Evolutionary conservation across 73 alveolate genomes (phyloP), one percentile per base, ranked within the genome.

Genomic region (Tetrahymena borealis): DNA sequence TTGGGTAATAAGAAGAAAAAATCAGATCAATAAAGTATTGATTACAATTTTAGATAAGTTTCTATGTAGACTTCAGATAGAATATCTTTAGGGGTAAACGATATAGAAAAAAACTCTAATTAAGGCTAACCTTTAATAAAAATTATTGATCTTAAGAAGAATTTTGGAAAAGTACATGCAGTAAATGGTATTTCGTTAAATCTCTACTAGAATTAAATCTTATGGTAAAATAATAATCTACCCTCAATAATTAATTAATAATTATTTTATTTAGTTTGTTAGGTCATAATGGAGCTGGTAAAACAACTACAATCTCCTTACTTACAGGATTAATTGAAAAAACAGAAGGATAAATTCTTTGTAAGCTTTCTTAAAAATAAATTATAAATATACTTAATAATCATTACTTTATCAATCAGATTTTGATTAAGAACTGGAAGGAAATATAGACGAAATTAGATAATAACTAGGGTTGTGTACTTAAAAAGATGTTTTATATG

Each of bases 211-310:
- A 79, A 39, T 28, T 90, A 93, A 93, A 93, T 93, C 10, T 36
- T 93, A 39, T 93, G 85, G 85, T 60, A 60, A 60, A 7, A 24
- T 60, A 24, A 3, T 60, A 24, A 3, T 28, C 1, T 18, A 41
- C 3, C 3, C 16, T 60, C 97, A 78, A 96, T 97, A 20, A 95
- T 96, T 92, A 97, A 95, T 92, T 92, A 93, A 78, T 98, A 98
- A n/a, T 5, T 3, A 3, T 60, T 60, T 24, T 20, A 20, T 15
- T 60, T 3, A 60, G 99, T 15, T 94, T 99, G 90, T 95, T 99
- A 20, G 99, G 99, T 33, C 99, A 99, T 94, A 99, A 99, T 92
- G 99, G 99, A 1, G 99, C 99, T 33, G 99, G 99, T 31, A 99
- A 99, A 94, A 97, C 99, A 1, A 97, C 99, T 1, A 98, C 99